Percentiles rank a stretch among this genome's conserved stretches.
phyloP scores from a whole-genome alignment of 2,329 filamentous ascomycete genomes.

The Ophioceras dolichostomum region DNA sequence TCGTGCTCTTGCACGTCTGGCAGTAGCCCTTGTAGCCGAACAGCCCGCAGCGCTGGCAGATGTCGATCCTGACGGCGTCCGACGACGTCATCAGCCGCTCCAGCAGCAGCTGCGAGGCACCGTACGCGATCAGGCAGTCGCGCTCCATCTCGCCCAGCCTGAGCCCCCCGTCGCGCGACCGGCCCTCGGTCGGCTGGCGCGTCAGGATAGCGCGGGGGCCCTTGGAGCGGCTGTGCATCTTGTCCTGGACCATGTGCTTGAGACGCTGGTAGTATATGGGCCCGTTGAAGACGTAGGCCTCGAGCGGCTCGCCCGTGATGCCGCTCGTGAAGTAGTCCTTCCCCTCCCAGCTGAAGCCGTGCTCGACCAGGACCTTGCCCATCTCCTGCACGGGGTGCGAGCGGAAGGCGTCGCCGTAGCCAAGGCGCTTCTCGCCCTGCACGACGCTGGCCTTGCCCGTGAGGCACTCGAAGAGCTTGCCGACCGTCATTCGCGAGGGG shows the following conservation, averaged over 20 bases:
- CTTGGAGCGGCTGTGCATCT: constrained; percentile 92
- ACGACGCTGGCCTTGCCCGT: constrained; percentile 89
- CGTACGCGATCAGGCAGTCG: constrained; percentile 95
- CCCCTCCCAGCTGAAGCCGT: constrained; percentile 92
- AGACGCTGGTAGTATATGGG: constrained; percentile 99
- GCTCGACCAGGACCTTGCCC: constrained; percentile 68
- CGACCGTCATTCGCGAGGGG: constrained; percentile 98
- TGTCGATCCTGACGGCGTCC: constrained; percentile 81
- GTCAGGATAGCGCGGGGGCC: constrained; percentile 88
- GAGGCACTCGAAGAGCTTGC: constrained; percentile 90
- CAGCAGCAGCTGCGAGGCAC: constrained; percentile 80
- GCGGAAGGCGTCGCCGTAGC: constrained; percentile 69
- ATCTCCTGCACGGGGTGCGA: constrained; percentile 79
- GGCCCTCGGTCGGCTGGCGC: constrained; percentile 89
- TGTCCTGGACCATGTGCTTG: constrained; percentile 99
- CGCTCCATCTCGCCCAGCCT: constrained; percentile 97
- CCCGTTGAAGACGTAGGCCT: constrained; percentile 96
- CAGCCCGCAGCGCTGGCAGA: constrained; percentile 86
- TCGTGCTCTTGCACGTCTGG: constrained; percentile 77
- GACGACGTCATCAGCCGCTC: constrained; percentile 92
- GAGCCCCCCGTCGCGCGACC: constrained; percentile 82
- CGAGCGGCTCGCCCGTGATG: constrained; percentile 85
- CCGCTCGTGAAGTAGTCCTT: constrained; percentile 95
- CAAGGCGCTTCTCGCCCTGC: constrained; percentile 76
- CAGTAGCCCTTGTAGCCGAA: constrained; percentile 96